Evolutionary conservation across 1,284 basidiomycete species (phyloP).

Genomic region (Chondrostereum purpureum): DNA sequence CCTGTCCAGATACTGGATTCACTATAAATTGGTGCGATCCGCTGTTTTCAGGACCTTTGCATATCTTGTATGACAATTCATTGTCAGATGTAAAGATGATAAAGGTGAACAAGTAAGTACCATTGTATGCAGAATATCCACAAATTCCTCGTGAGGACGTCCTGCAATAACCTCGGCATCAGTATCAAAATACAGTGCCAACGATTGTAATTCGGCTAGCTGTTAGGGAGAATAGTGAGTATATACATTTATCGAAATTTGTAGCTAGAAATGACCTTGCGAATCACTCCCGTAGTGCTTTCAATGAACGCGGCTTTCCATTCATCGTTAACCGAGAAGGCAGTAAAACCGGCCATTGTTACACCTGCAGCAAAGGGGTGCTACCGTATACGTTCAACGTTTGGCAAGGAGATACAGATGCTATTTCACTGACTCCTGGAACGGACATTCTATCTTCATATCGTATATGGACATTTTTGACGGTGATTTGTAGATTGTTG

Average conservation of each 20-base stretch:
- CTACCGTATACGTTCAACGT: no score
- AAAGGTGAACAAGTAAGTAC: no score
- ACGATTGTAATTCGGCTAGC: conserved; percentile 83
- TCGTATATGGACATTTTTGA: conserved; percentile 92
- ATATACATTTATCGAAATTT: not conserved
- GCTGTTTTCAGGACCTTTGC: conserved; percentile 39
- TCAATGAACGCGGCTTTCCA: conserved; percentile 97
- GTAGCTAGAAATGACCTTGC: conserved; percentile 59
- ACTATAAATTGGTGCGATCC: conserved; percentile 89
- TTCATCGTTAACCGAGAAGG: conserved; percentile 85
- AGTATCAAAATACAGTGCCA: conserved; percentile 96
- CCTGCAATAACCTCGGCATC: conserved; percentile 82
- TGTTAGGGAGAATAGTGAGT: conserved; percentile 26
- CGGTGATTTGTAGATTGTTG: conserved; percentile 94
- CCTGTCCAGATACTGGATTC: conserved; percentile 94
- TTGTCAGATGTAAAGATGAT: no score
- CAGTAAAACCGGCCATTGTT: conserved; percentile 89
- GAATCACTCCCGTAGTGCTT: conserved; percentile 82
- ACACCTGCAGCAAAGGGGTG: conserved; percentile 94
- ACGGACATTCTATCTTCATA: conserved; percentile 96
- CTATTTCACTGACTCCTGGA: conserved; percentile 86
- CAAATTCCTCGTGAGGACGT: conserved; percentile 59
- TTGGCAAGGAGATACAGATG: conserved; percentile 20
- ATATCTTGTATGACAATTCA: no score
- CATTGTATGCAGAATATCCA: conserved; percentile 75